Conservation (phyloP, 2,329 filamentous ascomycete species). For the Sporothrix pseudoabietina region DNA sequence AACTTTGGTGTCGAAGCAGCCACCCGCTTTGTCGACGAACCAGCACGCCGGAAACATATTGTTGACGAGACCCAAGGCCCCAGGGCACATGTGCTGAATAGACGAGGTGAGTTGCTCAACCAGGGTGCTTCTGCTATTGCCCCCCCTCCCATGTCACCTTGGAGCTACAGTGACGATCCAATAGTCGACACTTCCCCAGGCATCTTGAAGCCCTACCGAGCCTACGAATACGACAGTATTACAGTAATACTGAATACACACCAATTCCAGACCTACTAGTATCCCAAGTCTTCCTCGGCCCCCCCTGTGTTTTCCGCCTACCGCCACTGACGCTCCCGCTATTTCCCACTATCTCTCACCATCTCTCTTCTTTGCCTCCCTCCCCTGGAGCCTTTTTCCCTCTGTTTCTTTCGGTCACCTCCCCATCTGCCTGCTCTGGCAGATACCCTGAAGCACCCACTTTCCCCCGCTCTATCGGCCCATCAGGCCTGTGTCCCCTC, state of each 20-base stretch:
- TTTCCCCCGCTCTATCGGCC: conserved; percentile 16
- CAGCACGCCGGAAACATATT: not conserved
- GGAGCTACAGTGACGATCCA: conserved; percentile 14
- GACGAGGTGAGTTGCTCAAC: conserved; percentile 18
- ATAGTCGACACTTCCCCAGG: not conserved
- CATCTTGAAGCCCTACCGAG: not conserved
- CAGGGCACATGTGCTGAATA: not conserved
- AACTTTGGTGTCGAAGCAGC: not conserved
- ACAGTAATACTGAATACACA: not conserved
- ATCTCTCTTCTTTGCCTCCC: not conserved
- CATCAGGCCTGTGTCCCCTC: conserved; percentile 6
- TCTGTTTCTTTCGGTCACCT: not conserved
- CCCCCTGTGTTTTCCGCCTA: not conserved
- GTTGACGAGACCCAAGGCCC: not conserved
- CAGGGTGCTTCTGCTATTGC: not conserved
- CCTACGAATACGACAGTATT: too few relatives aligned
- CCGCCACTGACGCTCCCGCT: conserved; percentile 18
- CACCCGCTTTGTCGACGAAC: conserved; percentile 6
- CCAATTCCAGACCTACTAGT: not conserved
- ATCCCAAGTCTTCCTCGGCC: not conserved
- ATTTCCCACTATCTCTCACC: conserved; percentile 4
- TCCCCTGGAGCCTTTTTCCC: not conserved
- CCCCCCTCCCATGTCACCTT: conserved; percentile 12
- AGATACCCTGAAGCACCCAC: conserved; percentile 18
- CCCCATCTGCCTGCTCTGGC: not conserved